These are phyloP conservation scores for Setaria italica DNA, from an alignment of 202 grass and related monocot genomes.

Conservation along the genomic window DNA sequence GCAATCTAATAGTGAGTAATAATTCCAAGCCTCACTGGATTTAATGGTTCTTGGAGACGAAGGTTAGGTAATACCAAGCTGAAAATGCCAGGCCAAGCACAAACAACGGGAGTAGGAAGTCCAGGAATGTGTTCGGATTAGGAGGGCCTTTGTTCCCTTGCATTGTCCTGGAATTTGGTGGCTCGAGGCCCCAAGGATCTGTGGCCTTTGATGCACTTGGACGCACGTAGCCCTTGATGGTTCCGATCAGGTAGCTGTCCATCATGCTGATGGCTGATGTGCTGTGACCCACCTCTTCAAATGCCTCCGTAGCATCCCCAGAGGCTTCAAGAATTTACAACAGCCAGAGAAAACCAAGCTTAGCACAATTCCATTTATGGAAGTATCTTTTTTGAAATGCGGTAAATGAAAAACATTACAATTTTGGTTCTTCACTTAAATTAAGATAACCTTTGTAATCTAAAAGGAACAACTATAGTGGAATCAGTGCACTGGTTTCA, in stretches of 20 bases:
- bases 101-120: slow-evolving; percentile 76
- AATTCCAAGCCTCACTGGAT: background rate
- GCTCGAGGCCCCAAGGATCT: background rate
- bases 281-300: slow-evolving; percentile 93
- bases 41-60: slow-evolving; percentile 48
- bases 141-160: slow-evolving; percentile 48
- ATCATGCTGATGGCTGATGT: slow-evolving; percentile 75
- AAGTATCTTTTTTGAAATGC: slow-evolving; percentile 23
- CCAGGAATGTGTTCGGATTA: slow-evolving; percentile 67
- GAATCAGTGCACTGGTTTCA: background rate
- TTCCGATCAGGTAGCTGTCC: slow-evolving; percentile 73
- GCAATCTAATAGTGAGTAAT: slow-evolving; percentile 29
- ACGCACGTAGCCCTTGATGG: slow-evolving; percentile 56
- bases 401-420: background rate
- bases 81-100: slow-evolving; percentile 68
- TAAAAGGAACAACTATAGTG: background rate
- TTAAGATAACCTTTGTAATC: background rate
- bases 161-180: slow-evolving; percentile 15
- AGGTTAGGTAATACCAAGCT: slow-evolving; percentile 92
- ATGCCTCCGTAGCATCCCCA: slow-evolving; percentile 78
- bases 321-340: slow-evolving; percentile 54
- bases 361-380: slow-evolving; percentile 30
- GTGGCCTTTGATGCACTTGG: slow-evolving; percentile 27
- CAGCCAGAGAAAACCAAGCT: slow-evolving; percentile 20
- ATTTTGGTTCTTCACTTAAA: background rate